Base-by-base conservation (phyloP, 345 rosid genomes). In the Erucastrum elatum region DNA sequence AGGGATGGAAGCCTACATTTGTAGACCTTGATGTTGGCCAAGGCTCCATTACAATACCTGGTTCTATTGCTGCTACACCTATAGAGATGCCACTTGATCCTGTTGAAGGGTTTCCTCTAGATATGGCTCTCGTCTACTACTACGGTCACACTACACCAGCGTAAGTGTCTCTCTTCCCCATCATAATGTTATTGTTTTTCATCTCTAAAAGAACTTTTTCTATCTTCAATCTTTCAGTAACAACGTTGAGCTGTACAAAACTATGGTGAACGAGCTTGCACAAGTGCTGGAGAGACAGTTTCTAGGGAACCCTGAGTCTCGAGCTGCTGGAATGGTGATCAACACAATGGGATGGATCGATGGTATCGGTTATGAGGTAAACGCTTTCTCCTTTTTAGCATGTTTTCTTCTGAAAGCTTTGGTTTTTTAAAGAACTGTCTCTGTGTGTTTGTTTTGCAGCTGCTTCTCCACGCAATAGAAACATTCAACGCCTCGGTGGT, bases 311-410 rank as follows among this genome's bases (percentile, higher is more conserved):
- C 87, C 84, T 68, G 98, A 91, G 81, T 88, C 91, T 83, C 83
- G 86, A 75, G 92, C 98, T 75, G 85, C 95, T 11, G 97, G 98
- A 67, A 90, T 90, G 94, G 97, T 94, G 85, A 90, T 92, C 75
- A 95, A 91, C 85, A 90, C 98, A 58, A 92, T 92, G 95, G 96
- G 98, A 68, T 94, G 97, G 99, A 90, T 95, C 83, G 97, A 95
- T 63, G 96, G 93, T 70, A 75, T 82, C 30, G 99, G 99, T 64
- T 95, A 91, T 64, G 93, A 93, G 94, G 98, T 85, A 75, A 75
- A 58, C 26, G 41, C 60, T 58, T 11, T 10, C 33, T 78, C n/a
- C 67, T 29, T 39, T 70, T 49, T 34, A 49, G 15, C 0, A 15
- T 61, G 34, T 31, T 44, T 49, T 63, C 21, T 58, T 17, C 15